These are phyloP conservation scores for Colletotrichum lupini DNA, from an alignment of 2,329 filamentous ascomycete species.

Conservation along the genomic window DNA sequence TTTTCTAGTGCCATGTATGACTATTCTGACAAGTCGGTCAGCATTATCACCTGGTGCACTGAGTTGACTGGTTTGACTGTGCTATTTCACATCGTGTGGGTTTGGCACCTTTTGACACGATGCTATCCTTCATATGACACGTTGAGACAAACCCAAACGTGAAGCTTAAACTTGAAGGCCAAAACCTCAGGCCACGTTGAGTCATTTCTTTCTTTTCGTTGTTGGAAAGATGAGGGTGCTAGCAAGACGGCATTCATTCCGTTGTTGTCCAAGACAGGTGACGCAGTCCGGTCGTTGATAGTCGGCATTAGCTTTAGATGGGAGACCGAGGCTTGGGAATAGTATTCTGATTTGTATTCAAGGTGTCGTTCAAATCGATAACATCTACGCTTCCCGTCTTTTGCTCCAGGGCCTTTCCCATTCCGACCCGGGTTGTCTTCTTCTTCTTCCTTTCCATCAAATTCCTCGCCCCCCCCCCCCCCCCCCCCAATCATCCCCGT, in stretches of 20 bases:
- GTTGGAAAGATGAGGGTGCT: neutral
- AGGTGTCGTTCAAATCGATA: neutral
- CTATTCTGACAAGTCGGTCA: neutral
- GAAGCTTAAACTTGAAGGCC: slow-evolving; percentile 12
- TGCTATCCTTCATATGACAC: neutral
- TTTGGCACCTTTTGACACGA: neutral
- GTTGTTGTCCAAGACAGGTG: neutral
- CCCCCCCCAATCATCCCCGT: too few relatives aligned
- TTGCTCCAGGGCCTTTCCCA: neutral
- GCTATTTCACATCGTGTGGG: neutral
- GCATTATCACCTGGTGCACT: neutral
- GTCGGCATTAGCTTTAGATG: too few relatives aligned
- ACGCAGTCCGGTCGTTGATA: too few relatives aligned
- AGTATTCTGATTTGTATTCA: neutral
- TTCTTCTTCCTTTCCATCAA: neutral
- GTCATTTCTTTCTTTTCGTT: neutral
- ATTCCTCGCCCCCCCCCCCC: too few relatives aligned
- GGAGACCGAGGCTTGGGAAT: neutral
- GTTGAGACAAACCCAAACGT: slow-evolving; percentile 5
- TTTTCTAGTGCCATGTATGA: neutral
- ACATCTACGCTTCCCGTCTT: neutral
- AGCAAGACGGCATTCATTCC: neutral
- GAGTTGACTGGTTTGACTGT: neutral
- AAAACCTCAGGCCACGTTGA: neutral
- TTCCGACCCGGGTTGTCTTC: too few relatives aligned